A percentile compares a stretch with the other conserved stretches of the same genome.
Evolutionary conservation across 2,329 filamentous ascomycete genomes (phyloP).

Genomic region (Penicillium nordicum): DNA sequence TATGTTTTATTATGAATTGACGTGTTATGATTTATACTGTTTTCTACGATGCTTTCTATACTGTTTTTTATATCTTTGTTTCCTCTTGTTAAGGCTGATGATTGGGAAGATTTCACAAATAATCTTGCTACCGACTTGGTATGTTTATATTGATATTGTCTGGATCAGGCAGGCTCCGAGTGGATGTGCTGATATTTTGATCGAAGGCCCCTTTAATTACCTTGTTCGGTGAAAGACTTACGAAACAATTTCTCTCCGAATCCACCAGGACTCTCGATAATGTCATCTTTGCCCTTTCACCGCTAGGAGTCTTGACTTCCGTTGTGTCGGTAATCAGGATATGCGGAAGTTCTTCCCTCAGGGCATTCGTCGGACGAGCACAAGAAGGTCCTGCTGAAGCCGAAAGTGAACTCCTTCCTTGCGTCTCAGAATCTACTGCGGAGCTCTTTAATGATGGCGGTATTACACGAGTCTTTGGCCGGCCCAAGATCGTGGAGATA

Average conservation of each 20-base stretch:
- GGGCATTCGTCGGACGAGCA: conserved; percentile 46
- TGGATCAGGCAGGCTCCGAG: neutral
- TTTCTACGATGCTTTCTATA: conserved; percentile 1
- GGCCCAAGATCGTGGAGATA: conserved; percentile 35
- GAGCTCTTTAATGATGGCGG: conserved; percentile 46
- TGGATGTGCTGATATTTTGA: neutral
- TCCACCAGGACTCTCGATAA: conserved; percentile 42
- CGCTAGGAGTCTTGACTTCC: conserved; percentile 46
- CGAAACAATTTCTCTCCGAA: conserved; percentile 50
- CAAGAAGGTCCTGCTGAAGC: conserved; percentile 43
- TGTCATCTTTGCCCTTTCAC: conserved; percentile 48
- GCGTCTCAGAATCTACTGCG: conserved; percentile 45
- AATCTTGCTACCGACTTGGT: conserved; percentile 42
- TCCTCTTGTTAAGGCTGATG: conserved; percentile 24
- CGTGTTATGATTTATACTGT: conserved; percentile 1
- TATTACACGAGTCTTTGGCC: conserved; percentile 37
- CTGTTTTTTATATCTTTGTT: conserved; percentile 18
- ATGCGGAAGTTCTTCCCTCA: conserved; percentile 43
- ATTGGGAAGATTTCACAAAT: conserved; percentile 40
- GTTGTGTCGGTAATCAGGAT: conserved; percentile 47
- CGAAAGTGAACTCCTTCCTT: conserved; percentile 47
- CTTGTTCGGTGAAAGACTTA: conserved; percentile 48
- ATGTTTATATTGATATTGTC: neutral
- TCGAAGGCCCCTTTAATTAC: conserved; percentile 35
- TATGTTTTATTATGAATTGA: neutral